Evolutionary conservation across 2,329 filamentous ascomycete genomes (phyloP), one percentile per base, ranked within the genome.

Genomic region (Colletotrichum sp.): DNA sequence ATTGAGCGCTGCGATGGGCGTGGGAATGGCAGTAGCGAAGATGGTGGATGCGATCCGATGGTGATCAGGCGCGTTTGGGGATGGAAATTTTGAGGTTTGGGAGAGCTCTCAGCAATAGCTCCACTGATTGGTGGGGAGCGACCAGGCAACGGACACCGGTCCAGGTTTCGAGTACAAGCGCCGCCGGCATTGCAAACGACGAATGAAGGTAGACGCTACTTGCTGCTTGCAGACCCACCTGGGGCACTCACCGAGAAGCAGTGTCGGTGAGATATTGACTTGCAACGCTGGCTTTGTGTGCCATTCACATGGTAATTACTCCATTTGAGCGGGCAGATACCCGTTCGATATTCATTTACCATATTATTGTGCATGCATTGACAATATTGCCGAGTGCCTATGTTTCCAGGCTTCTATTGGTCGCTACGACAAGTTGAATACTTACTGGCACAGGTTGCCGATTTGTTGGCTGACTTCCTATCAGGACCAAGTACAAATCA

Each of bases 91-190:
- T 74, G 71, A 65, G 71, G 70, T 74, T 76, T 69, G 71, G 65
- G 64, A 72, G 69, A 76, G 74, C 74, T 76, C 70, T 69, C 64
- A 39, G 74, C 71, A 63, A 69, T 25, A 74, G 74, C 74, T 76
- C 74, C 74, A 76, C 70, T 77, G 76, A 77, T 77, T 77, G 76
- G 76, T 61, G 69, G 72, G 68, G 68, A 74, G 76, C 72, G 69
- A 25, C 76, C 69, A 72, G 72, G 76, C 72, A 77, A 76, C 76
- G 59, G 63, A 61, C n/a, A 36, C 16, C n/a, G 6, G 34, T 29
- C 55, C 11, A 61, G 22, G 69, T 76, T 16, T 8, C 27, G 4
- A 34, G 27, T 69, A 76, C 73, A 32, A 27, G 2, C 7, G 4
- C 27, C 22, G 6, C 27, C 32, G 11, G 69, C 34, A 36, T 11